These are phyloP conservation scores for Schoenoplectus tabernaemontani DNA, from an alignment of 202 grass and related monocot genomes.

Conservation along the genomic window DNA sequence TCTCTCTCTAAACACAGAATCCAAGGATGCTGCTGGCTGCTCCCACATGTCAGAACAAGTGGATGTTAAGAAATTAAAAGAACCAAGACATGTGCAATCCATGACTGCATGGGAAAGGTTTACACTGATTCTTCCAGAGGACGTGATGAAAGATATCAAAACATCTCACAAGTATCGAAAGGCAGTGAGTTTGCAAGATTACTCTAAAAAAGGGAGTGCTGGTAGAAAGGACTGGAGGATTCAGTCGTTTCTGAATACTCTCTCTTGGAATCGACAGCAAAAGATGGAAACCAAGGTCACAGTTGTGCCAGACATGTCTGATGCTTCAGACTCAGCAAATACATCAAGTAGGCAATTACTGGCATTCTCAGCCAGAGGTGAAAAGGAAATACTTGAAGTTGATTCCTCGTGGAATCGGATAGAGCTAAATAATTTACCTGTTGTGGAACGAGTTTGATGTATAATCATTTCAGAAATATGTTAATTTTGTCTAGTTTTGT, in stretches of 20 bases:
- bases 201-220: not conserved
- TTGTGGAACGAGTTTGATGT: constrained; percentile 6
- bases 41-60: constrained; percentile 1
- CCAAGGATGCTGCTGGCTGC: not conserved
- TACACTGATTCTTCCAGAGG: constrained; percentile 50
- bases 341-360: constrained; percentile 1
- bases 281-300: not conserved
- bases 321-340: not conserved
- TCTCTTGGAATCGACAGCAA: not conserved
- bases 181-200: constrained; percentile 38
- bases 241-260: not conserved
- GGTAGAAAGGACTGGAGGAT: not conserved
- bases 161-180: constrained; percentile 38
- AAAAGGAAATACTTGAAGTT: constrained; percentile 8
- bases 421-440: not conserved
- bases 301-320: not conserved
- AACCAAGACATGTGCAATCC: constrained; percentile 35
- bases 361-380: not conserved
- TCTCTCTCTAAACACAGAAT: constrained; percentile 16
- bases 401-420: not conserved
- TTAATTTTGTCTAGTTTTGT: not conserved
- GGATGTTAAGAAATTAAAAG: constrained; percentile 19
- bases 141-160: constrained; percentile 60
- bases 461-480: not conserved
- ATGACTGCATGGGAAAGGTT: constrained; percentile 44